phyloP scores from a whole-genome alignment of 176 grass and related monocot species.

The Rhynchospora pubera region DNA sequence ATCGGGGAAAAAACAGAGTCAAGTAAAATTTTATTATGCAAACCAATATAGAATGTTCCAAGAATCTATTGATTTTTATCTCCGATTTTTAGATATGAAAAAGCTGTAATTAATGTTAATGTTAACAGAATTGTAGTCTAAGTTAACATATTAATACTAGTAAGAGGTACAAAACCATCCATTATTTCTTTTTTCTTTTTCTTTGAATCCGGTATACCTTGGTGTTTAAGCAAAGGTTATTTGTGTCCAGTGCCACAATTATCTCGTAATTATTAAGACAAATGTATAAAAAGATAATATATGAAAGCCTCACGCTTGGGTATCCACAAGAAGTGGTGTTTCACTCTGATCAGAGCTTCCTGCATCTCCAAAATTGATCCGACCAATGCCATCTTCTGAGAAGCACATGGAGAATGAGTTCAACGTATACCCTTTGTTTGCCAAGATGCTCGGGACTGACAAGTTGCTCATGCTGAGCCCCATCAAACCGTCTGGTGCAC shows the following conservation, averaged over 20 bases:
- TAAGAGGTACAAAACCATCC: not conserved
- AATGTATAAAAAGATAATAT: not conserved
- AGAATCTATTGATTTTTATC: not conserved
- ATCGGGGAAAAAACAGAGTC: not conserved
- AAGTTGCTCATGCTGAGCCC: conserved; percentile 70
- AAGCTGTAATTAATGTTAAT: not conserved
- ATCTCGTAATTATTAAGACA: too few relatives aligned
- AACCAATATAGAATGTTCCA: not conserved
- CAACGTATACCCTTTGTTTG: conserved; percentile 49
- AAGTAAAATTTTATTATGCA: not conserved
- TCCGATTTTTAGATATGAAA: not conserved
- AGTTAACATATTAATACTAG: not conserved
- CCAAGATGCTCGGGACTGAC: conserved; percentile 70
- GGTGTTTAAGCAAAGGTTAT: not conserved
- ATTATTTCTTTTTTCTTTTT: not conserved
- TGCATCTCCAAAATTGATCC: conserved; percentile 89
- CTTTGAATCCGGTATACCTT: not conserved
- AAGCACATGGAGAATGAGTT: conserved; percentile 99
- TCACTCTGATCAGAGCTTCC: conserved; percentile 78
- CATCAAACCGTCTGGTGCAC: conserved; percentile 73
- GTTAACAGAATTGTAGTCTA: not conserved
- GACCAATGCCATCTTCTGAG: conserved; percentile 43
- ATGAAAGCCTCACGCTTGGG: conserved; percentile 37
- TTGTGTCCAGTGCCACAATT: not conserved
- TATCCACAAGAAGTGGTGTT: conserved; percentile 52